A percentile compares a stretch with the other conserved stretches of the same genome.
Evolutionary conservation across 1,284 basidiomycete genomes (phyloP).

Genomic region (Boletus smithii): DNA sequence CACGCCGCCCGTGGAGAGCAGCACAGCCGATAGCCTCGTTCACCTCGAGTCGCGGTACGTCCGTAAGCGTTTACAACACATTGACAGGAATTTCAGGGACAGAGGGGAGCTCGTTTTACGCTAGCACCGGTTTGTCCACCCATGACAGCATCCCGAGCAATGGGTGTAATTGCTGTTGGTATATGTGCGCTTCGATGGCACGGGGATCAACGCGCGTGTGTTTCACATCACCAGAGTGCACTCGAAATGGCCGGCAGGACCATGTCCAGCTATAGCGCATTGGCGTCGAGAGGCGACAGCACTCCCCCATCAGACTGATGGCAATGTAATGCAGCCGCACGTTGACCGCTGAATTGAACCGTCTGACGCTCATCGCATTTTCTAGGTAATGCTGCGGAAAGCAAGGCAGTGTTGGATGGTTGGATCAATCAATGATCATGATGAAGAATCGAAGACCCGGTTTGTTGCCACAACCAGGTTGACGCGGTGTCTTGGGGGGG

Average conservation of each 20-base stretch:
- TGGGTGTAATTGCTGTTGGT: conserved; percentile 8
- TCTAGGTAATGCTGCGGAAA: conserved; percentile 4
- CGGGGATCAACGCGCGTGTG: conserved; percentile 27
- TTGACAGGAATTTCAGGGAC: conserved; percentile 25
- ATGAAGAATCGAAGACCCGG: conserved; percentile 1
- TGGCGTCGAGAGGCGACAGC: conserved; percentile 12
- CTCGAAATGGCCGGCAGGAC: conserved; percentile 17
- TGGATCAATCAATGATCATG: conserved; percentile 3
- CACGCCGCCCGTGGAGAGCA: conserved; percentile 10
- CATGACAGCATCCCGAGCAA: conserved; percentile 32
- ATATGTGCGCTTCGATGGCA: conserved; percentile 19
- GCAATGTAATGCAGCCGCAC: conserved; percentile 1
- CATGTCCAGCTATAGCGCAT: conserved; percentile 11
- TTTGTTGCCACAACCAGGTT: conserved; percentile 2
- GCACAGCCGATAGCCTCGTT: conserved; percentile 27
- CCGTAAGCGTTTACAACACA: conserved; percentile 14
- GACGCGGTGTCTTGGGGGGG: neutral
- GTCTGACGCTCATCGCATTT: conserved; percentile 4
- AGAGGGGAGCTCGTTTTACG: conserved; percentile 10
- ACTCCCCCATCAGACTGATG: conserved; percentile 8
- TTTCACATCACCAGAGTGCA: conserved; percentile 19
- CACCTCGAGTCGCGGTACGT: conserved; percentile 8
- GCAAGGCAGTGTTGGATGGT: conserved; percentile 19
- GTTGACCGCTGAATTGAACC: conserved; percentile 6
- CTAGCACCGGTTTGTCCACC: conserved; percentile 20